phyloP scores from a whole-genome alignment of 441 rosid genomes.

The Flueggea neowawraea region DNA sequence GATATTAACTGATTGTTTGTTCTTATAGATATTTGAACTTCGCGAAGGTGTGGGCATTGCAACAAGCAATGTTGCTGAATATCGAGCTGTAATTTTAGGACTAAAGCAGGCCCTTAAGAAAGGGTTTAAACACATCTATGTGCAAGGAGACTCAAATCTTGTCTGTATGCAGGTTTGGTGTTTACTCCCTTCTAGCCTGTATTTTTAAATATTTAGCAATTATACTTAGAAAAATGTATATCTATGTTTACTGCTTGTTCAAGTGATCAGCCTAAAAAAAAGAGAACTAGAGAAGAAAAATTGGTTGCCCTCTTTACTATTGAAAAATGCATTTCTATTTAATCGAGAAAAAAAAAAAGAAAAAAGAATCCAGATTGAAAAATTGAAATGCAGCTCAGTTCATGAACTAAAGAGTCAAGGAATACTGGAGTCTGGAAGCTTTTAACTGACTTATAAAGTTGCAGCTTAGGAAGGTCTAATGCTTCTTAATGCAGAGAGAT shows the following conservation, averaged over 20 bases:
- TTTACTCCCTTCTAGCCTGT: neutral
- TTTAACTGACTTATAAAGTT: no score
- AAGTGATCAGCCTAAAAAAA: no score
- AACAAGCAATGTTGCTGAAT: constrained; percentile 87
- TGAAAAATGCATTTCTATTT: no score
- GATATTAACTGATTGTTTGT: neutral
- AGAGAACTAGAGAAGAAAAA: no score
- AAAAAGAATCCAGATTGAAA: no score
- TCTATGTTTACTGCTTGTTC: neutral
- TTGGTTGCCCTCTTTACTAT: no score
- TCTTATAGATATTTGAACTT: constrained; percentile 60
- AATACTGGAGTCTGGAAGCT: no score
- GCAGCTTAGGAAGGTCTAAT: no score
- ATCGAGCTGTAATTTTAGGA: constrained; percentile 77
- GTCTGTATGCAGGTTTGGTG: constrained; percentile 68
- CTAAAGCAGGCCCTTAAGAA: constrained; percentile 65
- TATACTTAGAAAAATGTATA: neutral
- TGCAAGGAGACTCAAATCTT: constrained; percentile 87
- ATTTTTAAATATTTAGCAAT: neutral
- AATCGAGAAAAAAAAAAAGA: no score
- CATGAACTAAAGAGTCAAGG: no score
- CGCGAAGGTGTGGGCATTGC: constrained; percentile 88
- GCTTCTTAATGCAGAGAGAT: no score
- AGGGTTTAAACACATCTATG: constrained; percentile 59
- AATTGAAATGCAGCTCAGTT: no score